Percentiles rank a stretch among this genome's conserved stretches.
Evolutionary conservation across 306 rosid genomes (phyloP).

Genomic region (Castanea crenata): DNA sequence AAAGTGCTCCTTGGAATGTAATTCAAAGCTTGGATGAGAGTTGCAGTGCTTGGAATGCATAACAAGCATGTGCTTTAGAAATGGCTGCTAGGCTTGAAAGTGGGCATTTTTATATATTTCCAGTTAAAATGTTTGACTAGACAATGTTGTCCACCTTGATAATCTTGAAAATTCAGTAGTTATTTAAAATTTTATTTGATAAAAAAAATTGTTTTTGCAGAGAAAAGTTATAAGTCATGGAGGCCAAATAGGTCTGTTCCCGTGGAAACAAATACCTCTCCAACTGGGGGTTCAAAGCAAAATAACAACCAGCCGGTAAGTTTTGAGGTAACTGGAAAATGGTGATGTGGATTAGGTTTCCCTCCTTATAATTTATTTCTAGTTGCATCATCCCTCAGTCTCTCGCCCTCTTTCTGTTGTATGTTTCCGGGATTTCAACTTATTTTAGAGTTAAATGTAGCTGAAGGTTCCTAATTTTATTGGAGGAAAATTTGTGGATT

Average conservation of each 20-base stretch:
- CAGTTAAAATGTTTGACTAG: neutral
- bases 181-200: neutral
- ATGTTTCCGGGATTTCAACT: slow-evolving; percentile 20
- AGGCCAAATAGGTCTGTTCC: slow-evolving; percentile 42
- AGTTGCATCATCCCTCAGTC: slow-evolving; percentile 1
- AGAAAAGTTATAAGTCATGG: slow-evolving; percentile 60
- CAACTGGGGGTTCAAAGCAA: slow-evolving; percentile 32
- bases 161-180: neutral
- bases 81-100: slow-evolving; percentile 9
- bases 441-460: slow-evolving; percentile 40
- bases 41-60: slow-evolving; percentile 4
- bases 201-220: slow-evolving; percentile 35
- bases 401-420: slow-evolving; percentile 5
- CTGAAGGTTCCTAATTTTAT: slow-evolving; percentile 69
- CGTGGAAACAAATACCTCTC: slow-evolving; percentile 31
- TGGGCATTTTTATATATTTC: neutral
- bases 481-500: slow-evolving; percentile 60
- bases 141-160: neutral
- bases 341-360: slow-evolving; percentile 10
- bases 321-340: slow-evolving; percentile 15
- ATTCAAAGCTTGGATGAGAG: neutral
- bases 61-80: neutral
- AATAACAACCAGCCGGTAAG: slow-evolving; percentile 54
- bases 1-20: no score
- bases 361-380: neutral